Percentiles rank a stretch among this genome's conserved stretches.
Conservation (phyloP, 2,329 filamentous ascomycete species). For the Colletotrichum orbiculare region DNA sequence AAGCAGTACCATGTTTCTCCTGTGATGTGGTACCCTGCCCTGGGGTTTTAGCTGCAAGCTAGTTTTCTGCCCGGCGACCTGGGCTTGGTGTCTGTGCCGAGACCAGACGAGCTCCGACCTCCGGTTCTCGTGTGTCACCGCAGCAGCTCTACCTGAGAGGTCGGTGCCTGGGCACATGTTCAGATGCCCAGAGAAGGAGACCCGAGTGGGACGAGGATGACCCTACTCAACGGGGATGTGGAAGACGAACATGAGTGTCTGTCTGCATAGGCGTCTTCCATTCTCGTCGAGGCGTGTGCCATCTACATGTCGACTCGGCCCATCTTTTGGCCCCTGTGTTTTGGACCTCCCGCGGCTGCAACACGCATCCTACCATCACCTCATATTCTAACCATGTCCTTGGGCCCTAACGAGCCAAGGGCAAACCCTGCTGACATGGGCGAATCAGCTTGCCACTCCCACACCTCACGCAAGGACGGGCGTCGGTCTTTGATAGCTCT, state of each 20-base stretch:
- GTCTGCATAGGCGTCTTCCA: constrained; percentile 1
- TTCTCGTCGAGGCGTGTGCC: constrained; percentile 2
- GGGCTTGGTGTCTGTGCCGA: constrained; percentile 32
- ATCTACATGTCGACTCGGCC: constrained; percentile 14
- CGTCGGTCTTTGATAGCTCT: constrained; percentile 30
- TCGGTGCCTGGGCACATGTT: constrained; percentile 30
- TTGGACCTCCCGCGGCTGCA: constrained; percentile 33
- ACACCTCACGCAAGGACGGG: constrained; percentile 29
- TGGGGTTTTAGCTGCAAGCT: constrained; percentile 33
- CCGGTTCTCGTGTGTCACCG: constrained; percentile 4
- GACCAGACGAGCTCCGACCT: constrained; percentile 33
- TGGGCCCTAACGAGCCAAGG: constrained; percentile 31
- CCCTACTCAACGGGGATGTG: constrained; percentile 1
- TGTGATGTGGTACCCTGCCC: background rate
- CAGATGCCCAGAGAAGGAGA: constrained; percentile 21
- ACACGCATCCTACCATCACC: constrained; percentile 26
- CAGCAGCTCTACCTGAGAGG: constrained; percentile 21
- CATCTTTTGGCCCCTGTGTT: constrained; percentile 32
- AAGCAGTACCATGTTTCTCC: constrained; percentile 1
- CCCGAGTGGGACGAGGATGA: constrained; percentile 22
- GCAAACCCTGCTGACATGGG: constrained; percentile 29
- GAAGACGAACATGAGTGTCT: constrained; percentile 1
- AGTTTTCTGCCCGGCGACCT: constrained; percentile 25
- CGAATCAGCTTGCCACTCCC: constrained; percentile 1
- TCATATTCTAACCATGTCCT: constrained; percentile 33